Evolutionary conservation across 352 stramenopile genomes (phyloP).

Genomic region (Phytophthora sp.): DNA sequence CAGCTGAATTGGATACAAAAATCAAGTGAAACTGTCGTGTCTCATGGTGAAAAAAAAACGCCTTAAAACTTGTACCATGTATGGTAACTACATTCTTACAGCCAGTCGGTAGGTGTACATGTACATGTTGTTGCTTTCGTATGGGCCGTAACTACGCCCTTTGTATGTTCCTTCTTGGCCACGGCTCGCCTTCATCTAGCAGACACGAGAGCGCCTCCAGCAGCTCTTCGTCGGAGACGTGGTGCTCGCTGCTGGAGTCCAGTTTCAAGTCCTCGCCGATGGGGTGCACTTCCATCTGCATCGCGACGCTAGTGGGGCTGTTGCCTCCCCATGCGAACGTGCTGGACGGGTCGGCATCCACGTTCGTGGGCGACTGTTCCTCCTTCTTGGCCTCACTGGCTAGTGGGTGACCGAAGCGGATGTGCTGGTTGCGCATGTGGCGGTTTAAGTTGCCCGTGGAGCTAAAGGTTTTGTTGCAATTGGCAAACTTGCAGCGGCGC

Average conservation of each 20-base stretch:
- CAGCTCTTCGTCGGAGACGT: constrained; percentile 38
- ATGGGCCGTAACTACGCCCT: background rate
- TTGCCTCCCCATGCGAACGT: constrained; percentile 14
- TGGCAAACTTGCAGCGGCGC: constrained; percentile 46
- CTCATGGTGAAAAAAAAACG: too few species aligned
- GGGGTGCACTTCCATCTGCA: constrained; percentile 8
- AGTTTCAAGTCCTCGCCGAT: constrained; percentile 24
- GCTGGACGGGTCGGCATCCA: constrained; percentile 18
- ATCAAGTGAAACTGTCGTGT: constrained; percentile 3
- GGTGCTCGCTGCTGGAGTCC: constrained; percentile 21
- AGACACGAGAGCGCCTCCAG: constrained; percentile 48
- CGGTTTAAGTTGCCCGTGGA: constrained; percentile 68
- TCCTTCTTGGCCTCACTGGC: constrained; percentile 17
- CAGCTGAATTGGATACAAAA: constrained; percentile 7
- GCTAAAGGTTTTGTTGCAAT: constrained; percentile 71
- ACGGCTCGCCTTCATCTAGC: constrained; percentile 39
- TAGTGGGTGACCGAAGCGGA: constrained; percentile 35
- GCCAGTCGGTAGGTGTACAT: constrained; percentile 1
- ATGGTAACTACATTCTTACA: too few species aligned
- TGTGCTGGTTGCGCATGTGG: constrained; percentile 62
- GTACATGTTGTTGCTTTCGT: background rate
- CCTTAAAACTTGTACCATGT: too few species aligned
- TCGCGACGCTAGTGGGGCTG: background rate
- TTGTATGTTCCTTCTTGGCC: background rate
- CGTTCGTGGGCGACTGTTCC: constrained; percentile 28